Evolutionary conservation across 306 rosid species (phyloP), one percentile per base, ranked within the genome.

Genomic region (Trifolium pratense): DNA sequence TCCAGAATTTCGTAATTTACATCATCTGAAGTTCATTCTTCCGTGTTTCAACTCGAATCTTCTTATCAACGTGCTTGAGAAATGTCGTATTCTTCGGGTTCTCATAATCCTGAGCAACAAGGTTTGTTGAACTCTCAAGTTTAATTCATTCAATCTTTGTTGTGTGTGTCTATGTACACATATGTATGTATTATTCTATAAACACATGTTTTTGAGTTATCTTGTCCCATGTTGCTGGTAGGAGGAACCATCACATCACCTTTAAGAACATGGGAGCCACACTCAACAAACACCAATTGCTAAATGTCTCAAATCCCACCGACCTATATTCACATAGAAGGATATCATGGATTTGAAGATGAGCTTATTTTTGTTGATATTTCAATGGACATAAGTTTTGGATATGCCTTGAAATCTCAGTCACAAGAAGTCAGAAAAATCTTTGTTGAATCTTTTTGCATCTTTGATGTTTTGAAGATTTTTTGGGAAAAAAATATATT

Each of bases 261-360:
- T 26, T 21, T 6, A 15, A 42, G 9, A 26, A 9, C 17, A 9
- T 59, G 32, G 68, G n/a, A 3, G 29, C 42, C 9, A 15, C 11
- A 26, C 3, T 55, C 68, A 73, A 31, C 31, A 58, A 43, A 31
- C 31, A 58, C 26, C 9, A 25, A 43, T 6, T 73, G 59, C 46
- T 43, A 16, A 7, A 16, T 73, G 77, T 46, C 46, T 73, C 36
- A 25, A 2, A 42, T 58, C 77, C 21, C 57, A 72, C 31, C 17
- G 10, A 72, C 12, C 67, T 58, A 0, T 17, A n/a, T 72, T 26
- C 46, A 61, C 15, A 11, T 61, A 11, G 37, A 11, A n/a, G 46
- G 68, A 59, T 73, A 10, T 29, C 31, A 15, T 43, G 70, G 78
- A 62, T 3, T 0, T 45, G 31, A 25, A 31, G 78, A 73, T 13